Conservation (phyloP, 192 early-diverging fungal genomes). For the Coemansia erecta region DNA sequence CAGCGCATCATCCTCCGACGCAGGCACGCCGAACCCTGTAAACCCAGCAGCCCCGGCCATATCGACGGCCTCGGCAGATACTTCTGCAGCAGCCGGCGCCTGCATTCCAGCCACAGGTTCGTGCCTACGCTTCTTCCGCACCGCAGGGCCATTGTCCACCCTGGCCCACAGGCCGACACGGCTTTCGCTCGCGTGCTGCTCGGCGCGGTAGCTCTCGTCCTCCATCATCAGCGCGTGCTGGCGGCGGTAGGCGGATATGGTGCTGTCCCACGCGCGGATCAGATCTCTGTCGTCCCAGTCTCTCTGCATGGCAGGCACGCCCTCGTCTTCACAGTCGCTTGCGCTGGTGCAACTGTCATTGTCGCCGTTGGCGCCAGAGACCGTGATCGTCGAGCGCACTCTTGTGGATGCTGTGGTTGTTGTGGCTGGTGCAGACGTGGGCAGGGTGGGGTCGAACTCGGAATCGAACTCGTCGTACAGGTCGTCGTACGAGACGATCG, state of each 20-base stretch:
- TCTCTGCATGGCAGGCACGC: neutral
- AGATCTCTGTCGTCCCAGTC: constrained; percentile 64
- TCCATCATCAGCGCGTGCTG: constrained; percentile 26
- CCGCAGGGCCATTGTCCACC: constrained; percentile 11
- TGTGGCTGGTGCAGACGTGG: neutral
- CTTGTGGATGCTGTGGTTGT: constrained; percentile 1
- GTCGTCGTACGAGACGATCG: constrained; percentile 45
- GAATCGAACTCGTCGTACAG: constrained; percentile 25
- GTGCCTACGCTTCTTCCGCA: constrained; percentile 16
- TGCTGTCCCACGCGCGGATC: constrained; percentile 63
- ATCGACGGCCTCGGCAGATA: no score
- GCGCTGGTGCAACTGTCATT: neutral
- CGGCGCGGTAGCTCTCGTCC: constrained; percentile 21
- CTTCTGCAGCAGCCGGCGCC: neutral
- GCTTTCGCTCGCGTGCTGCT: constrained; percentile 22
- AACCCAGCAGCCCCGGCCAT: neutral
- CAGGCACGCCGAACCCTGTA: constrained; percentile 9
- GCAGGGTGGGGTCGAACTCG: neutral
- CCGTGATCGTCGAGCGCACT: neutral
- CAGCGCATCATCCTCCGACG: constrained; percentile 59
- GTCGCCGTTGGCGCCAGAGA: neutral
- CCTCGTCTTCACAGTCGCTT: constrained; percentile 9
- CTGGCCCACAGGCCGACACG: constrained; percentile 18
- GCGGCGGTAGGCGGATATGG: constrained; percentile 58
- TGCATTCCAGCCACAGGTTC: neutral